Conservation (phyloP, 2,329 filamentous ascomycete species). For the Coniochaeta hoffmannii region DNA sequence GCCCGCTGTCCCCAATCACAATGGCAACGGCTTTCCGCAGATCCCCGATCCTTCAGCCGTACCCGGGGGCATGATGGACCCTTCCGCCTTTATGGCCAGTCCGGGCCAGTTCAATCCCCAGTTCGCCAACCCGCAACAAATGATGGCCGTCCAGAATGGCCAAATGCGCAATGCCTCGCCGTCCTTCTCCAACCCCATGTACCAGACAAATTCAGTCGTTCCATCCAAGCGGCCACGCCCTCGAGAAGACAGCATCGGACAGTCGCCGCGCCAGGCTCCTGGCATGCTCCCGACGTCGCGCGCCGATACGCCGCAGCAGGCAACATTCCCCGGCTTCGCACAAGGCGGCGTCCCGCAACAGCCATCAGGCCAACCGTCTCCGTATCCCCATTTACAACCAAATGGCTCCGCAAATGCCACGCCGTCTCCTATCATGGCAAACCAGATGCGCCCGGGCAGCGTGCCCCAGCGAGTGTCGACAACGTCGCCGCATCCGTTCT, state of each 20-base stretch:
- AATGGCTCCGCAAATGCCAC: constrained; percentile 77
- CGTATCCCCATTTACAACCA: constrained; percentile 76
- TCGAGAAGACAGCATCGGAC: constrained; percentile 74
- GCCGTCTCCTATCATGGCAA: constrained; percentile 86
- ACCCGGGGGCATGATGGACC: constrained; percentile 55
- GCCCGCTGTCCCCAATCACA: constrained; percentile 59
- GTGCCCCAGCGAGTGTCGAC: constrained; percentile 80
- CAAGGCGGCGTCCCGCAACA: constrained; percentile 48
- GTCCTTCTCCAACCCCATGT: constrained; percentile 68
- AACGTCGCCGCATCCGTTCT: constrained; percentile 86
- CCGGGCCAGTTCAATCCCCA: constrained; percentile 54
- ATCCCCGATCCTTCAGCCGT: constrained; percentile 53
- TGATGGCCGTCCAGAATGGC: constrained; percentile 69
- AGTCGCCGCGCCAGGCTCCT: constrained; percentile 70
- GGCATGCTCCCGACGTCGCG: constrained; percentile 73
- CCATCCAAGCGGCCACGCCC: constrained; percentile 83
- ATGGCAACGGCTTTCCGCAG: constrained; percentile 57
- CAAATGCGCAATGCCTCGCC: constrained; percentile 77
- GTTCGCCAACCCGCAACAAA: constrained; percentile 50
- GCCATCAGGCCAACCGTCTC: constrained; percentile 56
- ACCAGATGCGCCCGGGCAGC: constrained; percentile 64
- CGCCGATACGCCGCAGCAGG: constrained; percentile 85
- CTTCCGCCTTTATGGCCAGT: constrained; percentile 55
- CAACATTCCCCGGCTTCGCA: constrained; percentile 64
- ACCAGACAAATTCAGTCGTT: constrained; percentile 78